Conservation (phyloP, 2,329 filamentous ascomycete species). For the Fusarium sacchari region DNA sequence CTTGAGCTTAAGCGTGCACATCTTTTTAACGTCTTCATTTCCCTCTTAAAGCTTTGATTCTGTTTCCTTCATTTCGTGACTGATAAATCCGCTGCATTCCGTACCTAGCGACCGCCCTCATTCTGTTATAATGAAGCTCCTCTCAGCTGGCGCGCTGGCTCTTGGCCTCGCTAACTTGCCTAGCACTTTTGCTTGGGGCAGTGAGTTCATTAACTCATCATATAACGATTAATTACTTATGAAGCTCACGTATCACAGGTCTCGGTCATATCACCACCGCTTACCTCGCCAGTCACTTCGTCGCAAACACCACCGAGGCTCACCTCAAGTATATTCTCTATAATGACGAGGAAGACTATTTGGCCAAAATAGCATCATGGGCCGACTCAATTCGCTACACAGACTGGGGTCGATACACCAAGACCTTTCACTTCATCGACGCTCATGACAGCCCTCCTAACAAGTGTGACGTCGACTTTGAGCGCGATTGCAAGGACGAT, state of each 20-base stretch:
- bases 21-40: slow-evolving; percentile 14
- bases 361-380: slow-evolving; percentile 73
- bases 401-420: slow-evolving; percentile 69
- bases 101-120: not conserved
- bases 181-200: slow-evolving; percentile 54
- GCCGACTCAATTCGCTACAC: slow-evolving; percentile 74
- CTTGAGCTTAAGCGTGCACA: not conserved
- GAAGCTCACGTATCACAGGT: slow-evolving; percentile 50
- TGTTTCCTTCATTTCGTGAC: not conserved
- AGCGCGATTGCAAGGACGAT: slow-evolving; percentile 68
- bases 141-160: slow-evolving; percentile 42
- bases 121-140: slow-evolving; percentile 47
- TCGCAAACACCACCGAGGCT: slow-evolving; percentile 63
- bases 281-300: slow-evolving; percentile 70
- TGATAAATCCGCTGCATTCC: not conserved
- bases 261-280: slow-evolving; percentile 74
- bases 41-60: not conserved
- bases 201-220: slow-evolving; percentile 46
- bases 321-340: slow-evolving; percentile 68
- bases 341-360: slow-evolving; percentile 65
- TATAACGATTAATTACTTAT: not conserved
- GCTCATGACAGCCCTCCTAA: slow-evolving; percentile 70
- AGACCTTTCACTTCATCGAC: slow-evolving; percentile 75
- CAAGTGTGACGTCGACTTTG: slow-evolving; percentile 65
- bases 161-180: slow-evolving; percentile 49